These are phyloP conservation scores for Pulicaria dysenterica DNA, from an alignment of 129 eudicot species.

Conservation along the genomic window DNA sequence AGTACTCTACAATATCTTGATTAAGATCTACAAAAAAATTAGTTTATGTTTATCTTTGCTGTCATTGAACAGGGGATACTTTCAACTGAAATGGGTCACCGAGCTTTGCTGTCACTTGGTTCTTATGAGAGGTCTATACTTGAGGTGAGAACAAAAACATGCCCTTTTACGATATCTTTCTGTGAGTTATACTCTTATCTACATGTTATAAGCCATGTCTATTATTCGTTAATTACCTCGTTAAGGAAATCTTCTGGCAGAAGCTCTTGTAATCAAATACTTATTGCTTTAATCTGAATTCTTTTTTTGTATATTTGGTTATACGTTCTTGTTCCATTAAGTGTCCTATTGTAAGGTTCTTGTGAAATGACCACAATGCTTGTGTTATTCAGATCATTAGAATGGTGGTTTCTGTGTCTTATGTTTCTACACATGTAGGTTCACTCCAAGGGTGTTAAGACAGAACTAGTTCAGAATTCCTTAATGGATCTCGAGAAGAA, in stretches of 20 bases:
- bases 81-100: constrained; percentile 93
- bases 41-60: constrained; percentile 3
- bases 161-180: constrained; percentile 10
- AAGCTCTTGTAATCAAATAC: constrained; percentile 8
- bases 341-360: not conserved
- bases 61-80: constrained; percentile 73
- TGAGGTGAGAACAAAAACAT: constrained; percentile 51
- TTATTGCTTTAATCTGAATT: constrained; percentile 4
- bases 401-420: constrained; percentile 14
- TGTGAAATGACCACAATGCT: not conserved
- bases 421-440: constrained; percentile 51
- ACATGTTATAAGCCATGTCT: constrained; percentile 7
- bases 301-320: not conserved
- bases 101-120: constrained; percentile 68
- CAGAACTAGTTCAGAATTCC: constrained; percentile 58
- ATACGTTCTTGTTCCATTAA: too few relatives aligned
- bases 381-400: constrained; percentile 10
- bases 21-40: not conserved
- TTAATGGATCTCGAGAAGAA: constrained; percentile 60
- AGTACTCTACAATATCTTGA: constrained; percentile 3
- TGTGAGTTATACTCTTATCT: constrained; percentile 14
- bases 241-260: not conserved
- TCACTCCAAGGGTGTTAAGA: constrained; percentile 80
- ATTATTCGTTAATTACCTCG: not conserved
- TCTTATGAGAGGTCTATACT: constrained; percentile 80